Evolutionary conservation across 768 basidiomycete species (phyloP).

Genomic region (Boletus subcaerulescens): DNA sequence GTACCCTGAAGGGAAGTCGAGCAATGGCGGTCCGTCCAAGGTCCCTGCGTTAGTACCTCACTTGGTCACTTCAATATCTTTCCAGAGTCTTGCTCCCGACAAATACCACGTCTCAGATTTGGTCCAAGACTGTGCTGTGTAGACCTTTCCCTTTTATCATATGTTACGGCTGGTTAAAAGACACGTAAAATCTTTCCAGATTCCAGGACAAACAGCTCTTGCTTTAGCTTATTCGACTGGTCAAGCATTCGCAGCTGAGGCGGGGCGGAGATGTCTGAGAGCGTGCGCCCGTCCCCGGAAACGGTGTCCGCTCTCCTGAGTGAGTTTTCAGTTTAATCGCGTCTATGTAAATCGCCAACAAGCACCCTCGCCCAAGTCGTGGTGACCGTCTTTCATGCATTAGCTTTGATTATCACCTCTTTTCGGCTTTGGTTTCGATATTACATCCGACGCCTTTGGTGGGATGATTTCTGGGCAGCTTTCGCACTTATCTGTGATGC

Average conservation of each 20-base stretch:
- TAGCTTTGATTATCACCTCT: conserved; percentile 18
- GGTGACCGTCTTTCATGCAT: conserved; percentile 17
- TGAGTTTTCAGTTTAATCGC: conserved; percentile 3
- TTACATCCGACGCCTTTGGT: conserved; percentile 24
- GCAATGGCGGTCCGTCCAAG: background rate
- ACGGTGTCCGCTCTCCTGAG: conserved; percentile 17
- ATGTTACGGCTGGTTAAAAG: background rate
- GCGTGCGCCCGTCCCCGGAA: conserved; percentile 1
- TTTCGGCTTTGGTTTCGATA: conserved; percentile 29
- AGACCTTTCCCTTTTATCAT: background rate
- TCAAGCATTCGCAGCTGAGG: background rate
- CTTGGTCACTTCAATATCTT: no score
- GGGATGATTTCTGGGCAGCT: conserved; percentile 28
- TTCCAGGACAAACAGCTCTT: background rate
- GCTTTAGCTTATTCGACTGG: background rate
- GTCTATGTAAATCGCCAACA: background rate
- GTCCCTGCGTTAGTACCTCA: no score
- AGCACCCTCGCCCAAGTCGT: conserved; percentile 10
- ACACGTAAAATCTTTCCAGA: background rate
- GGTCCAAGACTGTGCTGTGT: no score
- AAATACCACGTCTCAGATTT: no score
- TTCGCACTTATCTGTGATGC: conserved; percentile 12
- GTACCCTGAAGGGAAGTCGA: background rate
- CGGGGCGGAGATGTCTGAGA: conserved; percentile 2
- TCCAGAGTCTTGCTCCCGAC: no score